Percentiles rank a stretch among this genome's conserved stretches.
Evolutionary conservation across 192 early-diverging fungal genomes (phyloP).

Genomic region (Entomortierella chlamydospora): DNA sequence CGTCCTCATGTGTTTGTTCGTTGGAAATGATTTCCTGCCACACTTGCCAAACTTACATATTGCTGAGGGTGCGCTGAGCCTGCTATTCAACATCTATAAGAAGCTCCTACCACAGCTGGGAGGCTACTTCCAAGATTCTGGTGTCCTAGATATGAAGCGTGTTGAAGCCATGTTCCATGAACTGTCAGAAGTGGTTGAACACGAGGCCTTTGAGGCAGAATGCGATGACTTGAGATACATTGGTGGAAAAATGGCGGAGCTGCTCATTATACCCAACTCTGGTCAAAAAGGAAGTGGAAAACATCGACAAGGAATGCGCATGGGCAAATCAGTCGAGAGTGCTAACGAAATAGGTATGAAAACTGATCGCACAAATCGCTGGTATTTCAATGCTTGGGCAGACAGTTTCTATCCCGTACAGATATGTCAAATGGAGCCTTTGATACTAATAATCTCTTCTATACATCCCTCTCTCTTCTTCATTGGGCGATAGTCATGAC

Average conservation of each 20-base stretch:
- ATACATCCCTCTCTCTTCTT: not conserved
- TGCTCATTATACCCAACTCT: slow-evolving; percentile 27
- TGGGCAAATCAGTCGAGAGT: slow-evolving; percentile 48
- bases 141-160: slow-evolving; percentile 69
- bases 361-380: too few relatives aligned
- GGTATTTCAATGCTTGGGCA: too few relatives aligned
- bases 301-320: slow-evolving; percentile 49
- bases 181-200: slow-evolving; percentile 63
- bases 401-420: too few relatives aligned
- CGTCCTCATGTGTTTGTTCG: slow-evolving; percentile 92
- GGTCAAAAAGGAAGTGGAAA: slow-evolving; percentile 34
- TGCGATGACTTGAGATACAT: slow-evolving; percentile 59
- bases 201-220: slow-evolving; percentile 62
- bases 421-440: too few relatives aligned
- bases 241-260: slow-evolving; percentile 58
- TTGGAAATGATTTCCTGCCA: slow-evolving; percentile 98
- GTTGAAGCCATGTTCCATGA: slow-evolving; percentile 74
- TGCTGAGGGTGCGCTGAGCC: slow-evolving; percentile 85
- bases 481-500: slow-evolving; percentile 56
- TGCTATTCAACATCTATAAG: slow-evolving; percentile 77
- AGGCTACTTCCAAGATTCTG: slow-evolving; percentile 92
- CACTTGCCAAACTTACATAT: slow-evolving; percentile 95
- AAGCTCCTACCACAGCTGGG: slow-evolving; percentile 73
- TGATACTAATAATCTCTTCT: too few relatives aligned
- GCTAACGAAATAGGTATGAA: slow-evolving; percentile 37